Percentiles rank a stretch among this genome's conserved stretches.
Evolutionary conservation across 148 eudicot species (phyloP).

Genomic region (Rheum nobile): DNA sequence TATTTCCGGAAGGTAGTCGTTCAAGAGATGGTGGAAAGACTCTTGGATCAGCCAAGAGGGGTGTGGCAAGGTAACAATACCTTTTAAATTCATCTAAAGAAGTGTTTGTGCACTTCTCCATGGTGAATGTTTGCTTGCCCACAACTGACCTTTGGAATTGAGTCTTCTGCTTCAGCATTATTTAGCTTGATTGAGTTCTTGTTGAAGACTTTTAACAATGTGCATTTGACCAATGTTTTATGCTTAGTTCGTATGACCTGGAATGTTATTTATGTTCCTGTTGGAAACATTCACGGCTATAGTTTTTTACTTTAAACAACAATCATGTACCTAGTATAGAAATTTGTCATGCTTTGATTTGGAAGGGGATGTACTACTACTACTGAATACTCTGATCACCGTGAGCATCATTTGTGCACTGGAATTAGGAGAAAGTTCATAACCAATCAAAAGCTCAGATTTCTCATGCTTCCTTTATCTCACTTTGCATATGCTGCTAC

Average conservation of each 20-base stretch:
- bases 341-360: not conserved
- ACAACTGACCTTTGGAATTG: not conserved
- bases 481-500: not conserved
- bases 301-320: not conserved
- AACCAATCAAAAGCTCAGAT: not conserved
- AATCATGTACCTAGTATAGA: not conserved
- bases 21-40: conserved; percentile 92
- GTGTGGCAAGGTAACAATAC: conserved; percentile 59
- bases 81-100: not conserved
- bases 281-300: not conserved
- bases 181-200: not conserved
- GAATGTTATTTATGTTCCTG: not conserved
- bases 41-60: conserved; percentile 65
- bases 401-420: not conserved
- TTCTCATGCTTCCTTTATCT: not conserved
- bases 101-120: not conserved
- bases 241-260: not conserved
- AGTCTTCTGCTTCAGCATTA: not conserved
- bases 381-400: not conserved
- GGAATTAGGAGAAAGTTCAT: not conserved
- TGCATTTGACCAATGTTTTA: not conserved
- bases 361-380: not conserved
- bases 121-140: not conserved
- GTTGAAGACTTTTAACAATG: not conserved
- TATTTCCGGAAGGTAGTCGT: conserved; percentile 95